Percentiles rank a stretch among this genome's conserved stretches.
These are phyloP conservation scores for Eruca vesicaria DNA, from an alignment of 441 rosid genomes.

Conservation along the genomic window DNA sequence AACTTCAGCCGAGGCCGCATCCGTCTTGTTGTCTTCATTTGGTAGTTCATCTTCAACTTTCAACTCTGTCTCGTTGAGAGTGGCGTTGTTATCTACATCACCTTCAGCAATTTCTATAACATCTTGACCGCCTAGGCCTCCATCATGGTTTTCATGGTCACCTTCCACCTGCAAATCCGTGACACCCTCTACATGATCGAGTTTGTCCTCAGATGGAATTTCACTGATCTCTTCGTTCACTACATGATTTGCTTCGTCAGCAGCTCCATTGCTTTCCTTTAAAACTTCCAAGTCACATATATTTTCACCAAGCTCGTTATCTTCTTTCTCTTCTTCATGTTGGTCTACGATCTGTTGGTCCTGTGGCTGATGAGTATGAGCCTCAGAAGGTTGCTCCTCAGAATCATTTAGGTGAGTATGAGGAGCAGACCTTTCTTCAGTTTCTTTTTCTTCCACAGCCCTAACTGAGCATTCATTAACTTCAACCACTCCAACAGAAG, in stretches of 20 bases:
- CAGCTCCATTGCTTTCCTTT: slow-evolving; percentile 36
- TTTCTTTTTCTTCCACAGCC: slow-evolving; percentile 40
- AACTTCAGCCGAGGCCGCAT: slow-evolving; percentile 39
- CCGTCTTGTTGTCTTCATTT: slow-evolving; percentile 46
- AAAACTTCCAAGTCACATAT: slow-evolving; percentile 49
- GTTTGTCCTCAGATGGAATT: slow-evolving; percentile 39
- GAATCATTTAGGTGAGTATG: slow-evolving; percentile 37
- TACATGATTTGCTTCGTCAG: slow-evolving; percentile 41
- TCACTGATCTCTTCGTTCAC: slow-evolving; percentile 28
- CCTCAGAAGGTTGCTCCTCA: slow-evolving; percentile 45
- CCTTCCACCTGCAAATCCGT: slow-evolving; percentile 40
- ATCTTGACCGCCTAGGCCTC: slow-evolving; percentile 33
- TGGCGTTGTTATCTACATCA: slow-evolving; percentile 25
- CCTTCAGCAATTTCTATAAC: slow-evolving; percentile 41
- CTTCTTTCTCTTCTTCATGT: slow-evolving; percentile 33
- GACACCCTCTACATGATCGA: slow-evolving; percentile 21
- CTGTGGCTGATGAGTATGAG: slow-evolving; percentile 35
- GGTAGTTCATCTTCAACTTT: slow-evolving; percentile 41
- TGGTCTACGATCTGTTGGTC: slow-evolving; percentile 37
- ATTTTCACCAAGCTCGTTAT: slow-evolving; percentile 44
- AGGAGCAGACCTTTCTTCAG: slow-evolving; percentile 41
- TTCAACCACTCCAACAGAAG: slow-evolving; percentile 44
- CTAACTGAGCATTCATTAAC: slow-evolving; percentile 41
- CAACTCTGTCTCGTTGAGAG: slow-evolving; percentile 43
- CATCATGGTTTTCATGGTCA: slow-evolving; percentile 33